A percentile compares a stretch with the other conserved stretches of the same genome.
These are phyloP conservation scores for Cetraspora pellucida DNA, from an alignment of 192 early-diverging fungal species.

Conservation along the genomic window DNA sequence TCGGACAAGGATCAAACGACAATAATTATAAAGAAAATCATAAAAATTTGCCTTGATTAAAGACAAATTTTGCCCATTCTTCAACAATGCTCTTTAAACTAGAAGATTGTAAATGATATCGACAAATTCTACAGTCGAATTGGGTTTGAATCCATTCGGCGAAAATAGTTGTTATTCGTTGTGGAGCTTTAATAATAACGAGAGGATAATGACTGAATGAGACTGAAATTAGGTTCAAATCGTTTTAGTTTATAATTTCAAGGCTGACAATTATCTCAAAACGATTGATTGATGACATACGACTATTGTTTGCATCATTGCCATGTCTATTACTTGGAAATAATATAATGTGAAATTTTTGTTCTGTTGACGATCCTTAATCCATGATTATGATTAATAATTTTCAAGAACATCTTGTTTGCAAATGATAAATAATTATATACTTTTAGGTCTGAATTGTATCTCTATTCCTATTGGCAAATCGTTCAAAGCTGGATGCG, in stretches of 20 bases:
- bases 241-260: background rate
- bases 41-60: background rate
- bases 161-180: background rate
- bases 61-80: conserved; percentile 1
- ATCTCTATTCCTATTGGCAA: conserved; percentile 2
- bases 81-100: background rate
- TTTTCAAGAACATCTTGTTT: background rate
- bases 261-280: background rate
- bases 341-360: background rate
- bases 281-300: background rate
- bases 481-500: background rate
- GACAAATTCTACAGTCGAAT: conserved; percentile 22
- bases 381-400: background rate
- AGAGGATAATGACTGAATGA: conserved; percentile 11
- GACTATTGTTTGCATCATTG: background rate
- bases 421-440: background rate
- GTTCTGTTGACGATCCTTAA: background rate
- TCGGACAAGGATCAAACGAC: background rate
- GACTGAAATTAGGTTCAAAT: background rate
- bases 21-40: background rate
- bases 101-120: conserved; percentile 8
- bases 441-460: conserved; percentile 6
- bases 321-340: background rate
- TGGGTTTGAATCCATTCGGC: conserved; percentile 11
- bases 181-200: conserved; percentile 19